phyloP scores from a whole-genome alignment of 23 red algal genomes.

The Chondrus crispus region DNA sequence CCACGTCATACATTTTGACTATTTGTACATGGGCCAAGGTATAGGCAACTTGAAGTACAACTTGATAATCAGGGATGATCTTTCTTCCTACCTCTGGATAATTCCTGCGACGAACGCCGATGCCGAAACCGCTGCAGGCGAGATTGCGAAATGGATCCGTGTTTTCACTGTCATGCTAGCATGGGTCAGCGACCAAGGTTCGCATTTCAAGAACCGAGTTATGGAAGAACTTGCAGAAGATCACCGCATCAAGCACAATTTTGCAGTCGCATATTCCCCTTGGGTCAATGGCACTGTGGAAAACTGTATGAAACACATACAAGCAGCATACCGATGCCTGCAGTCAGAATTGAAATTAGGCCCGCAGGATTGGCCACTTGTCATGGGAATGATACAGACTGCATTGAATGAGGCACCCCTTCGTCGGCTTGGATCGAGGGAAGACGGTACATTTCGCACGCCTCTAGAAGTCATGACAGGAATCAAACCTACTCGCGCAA shows the following conservation, averaged over 20 bases:
- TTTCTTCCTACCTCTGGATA: neutral
- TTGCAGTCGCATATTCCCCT: slow-evolving; percentile 17
- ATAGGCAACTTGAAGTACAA: neutral
- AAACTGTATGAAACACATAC: neutral
- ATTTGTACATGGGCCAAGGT: slow-evolving; percentile 14
- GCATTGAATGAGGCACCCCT: neutral
- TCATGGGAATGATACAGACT: neutral
- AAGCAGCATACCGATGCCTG: neutral
- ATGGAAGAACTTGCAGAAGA: neutral
- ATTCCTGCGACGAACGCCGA: neutral
- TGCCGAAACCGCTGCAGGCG: neutral
- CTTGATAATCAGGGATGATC: slow-evolving; percentile 19
- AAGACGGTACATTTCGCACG: slow-evolving; percentile 8
- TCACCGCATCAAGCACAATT: slow-evolving; percentile 12
- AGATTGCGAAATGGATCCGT: slow-evolving; percentile 22
- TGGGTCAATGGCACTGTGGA: slow-evolving; percentile 34
- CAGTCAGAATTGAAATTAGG: neutral
- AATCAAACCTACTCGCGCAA: neutral
- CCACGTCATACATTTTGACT: slow-evolving; percentile 39
- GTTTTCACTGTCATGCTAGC: neutral
- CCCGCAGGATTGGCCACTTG: neutral
- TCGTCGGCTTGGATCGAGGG: neutral
- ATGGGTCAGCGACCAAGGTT: slow-evolving; percentile 6
- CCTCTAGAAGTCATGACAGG: slow-evolving; percentile 30
- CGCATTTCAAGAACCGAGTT: slow-evolving; percentile 19